Evolutionary conservation across 2,329 filamentous ascomycete species (phyloP).

Genomic region (Dactylellina cionopaga): DNA sequence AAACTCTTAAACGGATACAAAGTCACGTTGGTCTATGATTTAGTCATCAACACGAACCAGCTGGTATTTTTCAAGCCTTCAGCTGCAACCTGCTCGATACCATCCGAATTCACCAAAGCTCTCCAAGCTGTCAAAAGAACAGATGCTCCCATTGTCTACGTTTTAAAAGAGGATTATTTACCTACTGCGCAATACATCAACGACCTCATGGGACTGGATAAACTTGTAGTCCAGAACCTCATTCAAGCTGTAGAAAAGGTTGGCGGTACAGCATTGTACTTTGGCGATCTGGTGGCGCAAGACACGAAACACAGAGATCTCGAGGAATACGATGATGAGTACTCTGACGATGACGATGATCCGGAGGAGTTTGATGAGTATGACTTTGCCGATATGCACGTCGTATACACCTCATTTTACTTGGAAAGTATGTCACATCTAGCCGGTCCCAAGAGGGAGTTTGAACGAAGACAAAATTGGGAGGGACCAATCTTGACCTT

Average conservation of each 20-base stretch:
- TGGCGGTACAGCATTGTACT: constrained; percentile 3
- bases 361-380: neutral
- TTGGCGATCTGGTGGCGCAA: neutral
- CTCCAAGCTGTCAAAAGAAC: constrained; percentile 3
- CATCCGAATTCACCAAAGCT: neutral
- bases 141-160: neutral
- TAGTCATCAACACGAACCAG: neutral
- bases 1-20: neutral
- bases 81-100: neutral
- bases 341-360: neutral
- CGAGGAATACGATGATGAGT: neutral
- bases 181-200: neutral
- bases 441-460: neutral
- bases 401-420: neutral
- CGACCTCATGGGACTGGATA: neutral
- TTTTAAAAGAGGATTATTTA: neutral
- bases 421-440: constrained; percentile 4
- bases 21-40: constrained; percentile 9
- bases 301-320: neutral
- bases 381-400: neutral
- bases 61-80: neutral
- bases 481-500: constrained; percentile 13
- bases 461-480: neutral
- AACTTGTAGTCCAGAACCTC: neutral
- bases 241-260: constrained; percentile 7